Evolutionary conservation across 164 flowering plant species (phyloP).

Genomic region (Protea cynaroides): DNA sequence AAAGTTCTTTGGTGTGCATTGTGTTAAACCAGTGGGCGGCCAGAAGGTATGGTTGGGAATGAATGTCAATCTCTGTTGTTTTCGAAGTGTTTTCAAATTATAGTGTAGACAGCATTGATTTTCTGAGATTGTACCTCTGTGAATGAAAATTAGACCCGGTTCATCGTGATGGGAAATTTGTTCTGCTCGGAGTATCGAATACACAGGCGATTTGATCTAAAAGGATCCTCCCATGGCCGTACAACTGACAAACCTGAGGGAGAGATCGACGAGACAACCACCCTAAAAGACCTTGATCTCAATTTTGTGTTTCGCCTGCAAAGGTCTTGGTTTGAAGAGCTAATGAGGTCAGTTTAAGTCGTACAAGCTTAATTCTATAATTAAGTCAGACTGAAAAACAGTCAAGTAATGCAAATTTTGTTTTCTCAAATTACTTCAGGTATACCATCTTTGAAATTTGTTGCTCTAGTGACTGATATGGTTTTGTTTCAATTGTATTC

Average conservation of each 20-base stretch:
- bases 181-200: conserved; percentile 72
- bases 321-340: conserved; percentile 48
- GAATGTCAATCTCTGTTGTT: background rate
- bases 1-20: conserved; percentile 69
- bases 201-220: conserved; percentile 67
- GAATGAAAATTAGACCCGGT: conserved; percentile 45
- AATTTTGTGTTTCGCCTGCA: conserved; percentile 67
- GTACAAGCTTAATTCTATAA: too few relatives aligned
- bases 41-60: conserved; percentile 40
- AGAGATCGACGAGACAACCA: conserved; percentile 72
- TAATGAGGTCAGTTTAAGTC: conserved; percentile 43
- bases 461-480: background rate
- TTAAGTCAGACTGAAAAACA: too few relatives aligned
- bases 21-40: conserved; percentile 76
- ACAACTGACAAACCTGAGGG: conserved; percentile 53
- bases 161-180: conserved; percentile 75
- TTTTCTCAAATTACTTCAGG: too few relatives aligned
- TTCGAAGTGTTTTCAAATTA: background rate
- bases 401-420: too few relatives aligned
- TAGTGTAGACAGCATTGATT: background rate
- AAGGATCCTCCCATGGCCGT: conserved; percentile 81
- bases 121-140: conserved; percentile 2
- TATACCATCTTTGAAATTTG: background rate
- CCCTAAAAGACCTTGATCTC: conserved; percentile 75
- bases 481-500: background rate